phyloP scores from a whole-genome alignment of 306 rosid species.

The Pachyrhizus erosus region DNA sequence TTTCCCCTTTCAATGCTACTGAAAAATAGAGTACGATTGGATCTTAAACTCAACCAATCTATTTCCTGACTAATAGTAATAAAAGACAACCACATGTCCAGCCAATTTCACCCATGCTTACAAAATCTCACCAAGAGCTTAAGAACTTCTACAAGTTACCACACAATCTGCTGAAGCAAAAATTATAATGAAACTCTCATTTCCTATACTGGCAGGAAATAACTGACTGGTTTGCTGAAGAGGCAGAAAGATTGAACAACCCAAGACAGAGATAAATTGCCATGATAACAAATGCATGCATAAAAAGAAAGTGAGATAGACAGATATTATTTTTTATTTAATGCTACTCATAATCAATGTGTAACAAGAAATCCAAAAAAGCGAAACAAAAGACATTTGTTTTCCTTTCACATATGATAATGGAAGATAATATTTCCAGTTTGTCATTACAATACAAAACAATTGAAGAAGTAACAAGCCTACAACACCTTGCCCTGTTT shows the following conservation, averaged over 20 bases:
- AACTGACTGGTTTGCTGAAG: slow-evolving; percentile 16
- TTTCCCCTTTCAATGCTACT: slow-evolving; percentile 22
- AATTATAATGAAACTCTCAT: slow-evolving; percentile 17
- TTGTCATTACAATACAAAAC: slow-evolving; percentile 40
- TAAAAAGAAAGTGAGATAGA: slow-evolving; percentile 17
- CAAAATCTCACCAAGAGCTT: slow-evolving; percentile 33
- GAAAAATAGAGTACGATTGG: slow-evolving; percentile 4
- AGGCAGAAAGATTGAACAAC: slow-evolving; percentile 27
- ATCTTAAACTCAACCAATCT: slow-evolving; percentile 18
- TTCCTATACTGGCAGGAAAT: slow-evolving; percentile 21
- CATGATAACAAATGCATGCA: slow-evolving; percentile 23
- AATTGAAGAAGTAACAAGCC: slow-evolving; percentile 49
- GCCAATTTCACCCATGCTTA: slow-evolving; percentile 26
- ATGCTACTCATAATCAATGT: not conserved
- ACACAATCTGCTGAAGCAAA: slow-evolving; percentile 2
- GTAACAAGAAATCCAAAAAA: slow-evolving; percentile 30
- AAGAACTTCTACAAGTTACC: not conserved
- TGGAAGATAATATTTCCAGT: slow-evolving; percentile 32
- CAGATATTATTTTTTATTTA: not conserved
- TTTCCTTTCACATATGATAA: not conserved
- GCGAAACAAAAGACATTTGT: not conserved
- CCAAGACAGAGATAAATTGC: slow-evolving; percentile 15
- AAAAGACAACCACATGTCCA: not conserved
- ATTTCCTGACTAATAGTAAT: slow-evolving; percentile 30
- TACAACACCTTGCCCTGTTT: slow-evolving; percentile 95